Conservation (phyloP, 176 grass and related monocot genomes). For the Triticum monococcum region DNA sequence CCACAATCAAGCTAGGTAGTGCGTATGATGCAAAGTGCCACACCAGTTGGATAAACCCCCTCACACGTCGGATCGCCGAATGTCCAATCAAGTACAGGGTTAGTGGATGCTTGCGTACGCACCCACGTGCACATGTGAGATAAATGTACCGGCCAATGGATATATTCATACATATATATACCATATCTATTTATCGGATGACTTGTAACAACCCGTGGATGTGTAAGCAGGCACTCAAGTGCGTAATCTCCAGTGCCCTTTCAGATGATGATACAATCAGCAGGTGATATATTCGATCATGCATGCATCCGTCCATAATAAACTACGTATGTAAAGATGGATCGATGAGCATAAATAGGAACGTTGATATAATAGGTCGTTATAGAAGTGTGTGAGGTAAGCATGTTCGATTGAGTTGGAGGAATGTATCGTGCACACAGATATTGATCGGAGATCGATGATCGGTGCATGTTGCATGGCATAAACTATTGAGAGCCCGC, state of each 20-base stretch:
- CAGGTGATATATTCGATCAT: not conserved
- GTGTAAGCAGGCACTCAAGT: slow-evolving; percentile 38
- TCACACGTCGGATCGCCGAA: not conserved
- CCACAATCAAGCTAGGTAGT: not conserved
- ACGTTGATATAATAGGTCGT: not conserved
- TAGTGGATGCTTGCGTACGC: slow-evolving; percentile 16
- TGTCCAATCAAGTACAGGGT: slow-evolving; percentile 17
- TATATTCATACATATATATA: not conserved
- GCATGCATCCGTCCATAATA: not conserved
- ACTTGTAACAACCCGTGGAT: slow-evolving; percentile 5
- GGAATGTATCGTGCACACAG: not conserved
- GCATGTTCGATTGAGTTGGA: not conserved
- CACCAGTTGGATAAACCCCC: slow-evolving; percentile 51
- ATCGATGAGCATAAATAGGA: not conserved
- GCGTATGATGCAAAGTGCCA: slow-evolving; percentile 27
- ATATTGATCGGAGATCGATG: not conserved
- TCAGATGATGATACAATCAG: not conserved
- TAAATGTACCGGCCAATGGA: not conserved
- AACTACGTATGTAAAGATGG: not conserved
- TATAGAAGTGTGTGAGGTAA: not conserved
- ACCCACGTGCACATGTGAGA: not conserved
- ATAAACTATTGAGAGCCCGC: not conserved
- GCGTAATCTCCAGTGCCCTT: slow-evolving; percentile 27
- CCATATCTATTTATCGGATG: slow-evolving; percentile 10
- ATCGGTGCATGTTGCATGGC: not conserved